These are phyloP conservation scores for Chytriomyces sp. DNA, from an alignment of 192 early-diverging fungal species.

Conservation along the genomic window DNA sequence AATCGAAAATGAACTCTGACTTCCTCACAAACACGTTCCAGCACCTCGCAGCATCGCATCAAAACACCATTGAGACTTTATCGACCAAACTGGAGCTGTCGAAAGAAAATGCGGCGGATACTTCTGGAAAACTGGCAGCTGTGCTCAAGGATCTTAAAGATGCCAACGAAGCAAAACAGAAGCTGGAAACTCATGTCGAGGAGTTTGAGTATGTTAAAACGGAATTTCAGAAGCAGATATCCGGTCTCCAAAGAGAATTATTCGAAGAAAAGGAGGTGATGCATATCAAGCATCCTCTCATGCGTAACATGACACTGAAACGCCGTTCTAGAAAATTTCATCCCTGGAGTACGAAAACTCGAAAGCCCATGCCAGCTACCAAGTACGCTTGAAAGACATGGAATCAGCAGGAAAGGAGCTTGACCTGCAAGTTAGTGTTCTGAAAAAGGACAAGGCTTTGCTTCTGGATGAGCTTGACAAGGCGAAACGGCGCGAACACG, in stretches of 20 bases:
- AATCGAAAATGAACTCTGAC: slow-evolving; percentile 42
- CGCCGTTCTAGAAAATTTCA: slow-evolving; percentile 31
- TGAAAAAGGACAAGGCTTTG: slow-evolving; percentile 49
- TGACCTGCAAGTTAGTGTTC: slow-evolving; percentile 46
- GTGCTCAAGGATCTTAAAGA: slow-evolving; percentile 47
- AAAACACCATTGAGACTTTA: slow-evolving; percentile 44
- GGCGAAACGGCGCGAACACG: slow-evolving; percentile 43
- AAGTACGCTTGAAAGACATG: slow-evolving; percentile 39
- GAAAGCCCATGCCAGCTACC: slow-evolving; percentile 5
- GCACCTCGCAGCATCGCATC: slow-evolving; percentile 46
- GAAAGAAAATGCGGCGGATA: slow-evolving; percentile 21
- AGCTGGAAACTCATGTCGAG: slow-evolving; percentile 37
- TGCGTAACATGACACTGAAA: slow-evolving; percentile 1
- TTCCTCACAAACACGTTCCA: slow-evolving; percentile 50
- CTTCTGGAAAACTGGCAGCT: slow-evolving; percentile 42
- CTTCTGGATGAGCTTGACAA: slow-evolving; percentile 55
- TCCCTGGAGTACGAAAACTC: slow-evolving; percentile 31
- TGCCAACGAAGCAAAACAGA: slow-evolving; percentile 36
- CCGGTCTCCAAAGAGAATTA: slow-evolving; percentile 45
- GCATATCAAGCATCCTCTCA: not conserved
- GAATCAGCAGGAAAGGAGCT: slow-evolving; percentile 46
- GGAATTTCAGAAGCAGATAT: slow-evolving; percentile 33
- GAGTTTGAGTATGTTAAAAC: slow-evolving; percentile 31
- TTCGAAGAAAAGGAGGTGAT: slow-evolving; percentile 49
- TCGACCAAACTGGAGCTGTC: slow-evolving; percentile 40